phyloP scores from a whole-genome alignment of 1,284 basidiomycete genomes.

The Tilletia indica region DNA sequence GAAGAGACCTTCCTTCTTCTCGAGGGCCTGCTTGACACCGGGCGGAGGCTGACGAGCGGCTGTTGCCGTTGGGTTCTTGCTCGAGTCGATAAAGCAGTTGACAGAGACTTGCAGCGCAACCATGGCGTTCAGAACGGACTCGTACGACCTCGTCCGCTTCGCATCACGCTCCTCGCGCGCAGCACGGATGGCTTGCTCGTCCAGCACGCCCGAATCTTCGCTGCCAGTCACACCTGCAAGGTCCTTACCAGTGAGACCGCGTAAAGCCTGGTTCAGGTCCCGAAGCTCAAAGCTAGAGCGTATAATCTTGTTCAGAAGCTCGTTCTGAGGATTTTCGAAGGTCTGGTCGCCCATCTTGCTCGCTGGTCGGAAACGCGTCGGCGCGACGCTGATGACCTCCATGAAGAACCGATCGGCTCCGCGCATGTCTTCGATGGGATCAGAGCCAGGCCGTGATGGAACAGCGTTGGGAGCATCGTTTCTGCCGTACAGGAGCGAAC shows the following conservation, averaged over 20 bases:
- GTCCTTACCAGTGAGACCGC: conserved; percentile 66
- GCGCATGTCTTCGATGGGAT: conserved; percentile 22
- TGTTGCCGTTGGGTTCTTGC: conserved; percentile 83
- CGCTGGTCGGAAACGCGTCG: conserved; percentile 93
- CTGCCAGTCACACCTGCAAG: conserved; percentile 27
- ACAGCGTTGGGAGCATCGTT: conserved; percentile 72
- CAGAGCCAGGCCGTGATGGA: conserved; percentile 27
- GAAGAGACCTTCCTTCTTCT: conserved; percentile 99
- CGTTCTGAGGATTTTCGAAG: conserved; percentile 96
- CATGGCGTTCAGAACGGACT: conserved; percentile 73
- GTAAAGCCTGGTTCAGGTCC: conserved; percentile 67
- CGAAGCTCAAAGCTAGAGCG: conserved; percentile 64
- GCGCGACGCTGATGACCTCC: conserved; percentile 85
- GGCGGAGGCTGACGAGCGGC: conserved; percentile 86
- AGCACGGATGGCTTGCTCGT: conserved; percentile 25
- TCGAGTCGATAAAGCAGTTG: conserved; percentile 95
- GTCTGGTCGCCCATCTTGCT: conserved; percentile 86
- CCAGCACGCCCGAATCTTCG: conserved; percentile 21
- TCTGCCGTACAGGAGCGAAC: conserved; percentile 83
- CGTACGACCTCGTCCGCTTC: conserved; percentile 62
- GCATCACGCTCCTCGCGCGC: conserved; percentile 55
- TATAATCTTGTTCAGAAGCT: conserved; percentile 81
- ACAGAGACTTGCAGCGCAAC: conserved; percentile 91
- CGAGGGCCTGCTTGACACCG: conserved; percentile 93
- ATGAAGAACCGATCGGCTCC: conserved; percentile 95